Base-by-base conservation (phyloP, 768 basidiomycete genomes). In the Rhodosporidiobolus sp. region DNA sequence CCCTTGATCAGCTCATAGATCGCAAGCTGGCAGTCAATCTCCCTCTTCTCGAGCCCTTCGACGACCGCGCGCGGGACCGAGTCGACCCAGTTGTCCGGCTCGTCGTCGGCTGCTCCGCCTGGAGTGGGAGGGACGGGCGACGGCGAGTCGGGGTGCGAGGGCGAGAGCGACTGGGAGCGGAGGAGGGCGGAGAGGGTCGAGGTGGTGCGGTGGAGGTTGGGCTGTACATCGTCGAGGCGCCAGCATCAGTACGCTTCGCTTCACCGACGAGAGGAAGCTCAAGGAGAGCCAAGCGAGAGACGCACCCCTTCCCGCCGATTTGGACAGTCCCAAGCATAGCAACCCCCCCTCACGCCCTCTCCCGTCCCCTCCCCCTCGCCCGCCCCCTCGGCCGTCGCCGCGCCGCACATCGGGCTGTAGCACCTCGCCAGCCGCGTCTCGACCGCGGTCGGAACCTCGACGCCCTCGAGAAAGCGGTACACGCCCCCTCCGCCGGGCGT, bases 401-500 rank as follows among this genome's bases (percentile, higher is more conserved):
- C 19, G 16, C 28, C 53, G 30, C 74, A 72, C 12, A 69, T 50
- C 1, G 92, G 88, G 1, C 90, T 88, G 81, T 95, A 97, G 80
- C 96, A 99, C 76, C 88, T 86, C 10, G 94, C 95, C 70, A 96
- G 83, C 82, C 89, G 87, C 2, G 93, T 95, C 76, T 94, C 86
- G 9, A 99, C 90, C 4, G 91, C 93, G 0, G 92, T 94, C 3
- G 93, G 93, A 17, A 94, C 80, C 85, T 92, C 81, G 77, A 86
- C 84, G 73, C 94, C 94, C 70, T 92, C 92, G 78, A 92, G 83
- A 81, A 97, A 96, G 85, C 90, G 91, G 82, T 91, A 96, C 17
- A 96, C 93, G 22, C 67, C 55, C 46, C 70, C 72, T 73, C 94
- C 91, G 77, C 91, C 83, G 81, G 96, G 95, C 85, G 90, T 90